Base-by-base conservation (phyloP, 805 yeast genomes). In the Candida andamanensis region DNA sequence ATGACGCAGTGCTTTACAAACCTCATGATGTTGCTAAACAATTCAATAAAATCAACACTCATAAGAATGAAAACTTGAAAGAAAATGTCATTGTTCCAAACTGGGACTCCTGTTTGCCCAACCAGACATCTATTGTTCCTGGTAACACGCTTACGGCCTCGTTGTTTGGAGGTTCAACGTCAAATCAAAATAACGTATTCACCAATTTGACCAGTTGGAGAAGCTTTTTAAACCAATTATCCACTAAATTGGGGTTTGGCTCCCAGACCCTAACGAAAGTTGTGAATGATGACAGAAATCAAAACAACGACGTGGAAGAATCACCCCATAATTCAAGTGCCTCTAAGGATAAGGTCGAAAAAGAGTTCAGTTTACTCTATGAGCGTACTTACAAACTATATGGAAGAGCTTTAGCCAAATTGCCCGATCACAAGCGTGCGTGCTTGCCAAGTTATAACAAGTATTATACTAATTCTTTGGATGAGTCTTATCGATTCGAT, bases 1-100 rank as follows among this genome's bases (percentile, higher is more conserved):
- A 63, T 30, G 72, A 65, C 40, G 72, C 72, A 1, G 70, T 65
- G 4, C 51, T 65, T 35, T 65, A 64, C 44, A 63, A 63, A 37
- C 65, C 70, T 5, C 72, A 65, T 35, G 54, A 57, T 30, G 54
- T 61, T 30, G 51, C 69, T 5, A 45, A 52, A 19, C 63, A 65
- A 35, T 65, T 65, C 48, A 53, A 47, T 35, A 54, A 62, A 36
- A 63, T 65, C 39, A 62, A 65, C 40, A 65, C 69, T 6, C 72
- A 63, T 44, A 63, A 60, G 37, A 65, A 64, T 45, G 70, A 65
- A 39, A 63, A 65, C 46, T 42, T 65, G 24, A 41, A 39, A 23
- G 68, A 61, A 30, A 65, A 65, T 40, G 41, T 55, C 8, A 60
- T 65, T 31, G 70, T 65, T 9, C 72, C 72, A 9, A 54, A 53